Percentiles rank a stretch among this genome's conserved stretches.
Evolutionary conservation across 1,284 basidiomycete species (phyloP).

Genomic region (Meira miltonrushii): DNA sequence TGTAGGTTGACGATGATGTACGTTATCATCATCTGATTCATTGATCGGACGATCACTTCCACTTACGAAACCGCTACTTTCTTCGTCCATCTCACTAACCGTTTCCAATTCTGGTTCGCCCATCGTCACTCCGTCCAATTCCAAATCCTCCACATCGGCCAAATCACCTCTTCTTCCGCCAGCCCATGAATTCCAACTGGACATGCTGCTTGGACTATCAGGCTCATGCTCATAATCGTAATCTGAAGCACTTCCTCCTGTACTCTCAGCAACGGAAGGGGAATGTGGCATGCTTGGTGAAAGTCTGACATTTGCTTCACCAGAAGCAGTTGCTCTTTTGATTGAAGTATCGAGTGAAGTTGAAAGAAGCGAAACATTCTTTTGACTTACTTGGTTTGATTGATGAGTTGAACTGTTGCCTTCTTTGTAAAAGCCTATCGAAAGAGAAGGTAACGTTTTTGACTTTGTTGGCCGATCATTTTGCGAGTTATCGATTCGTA

Average conservation of each 20-base stretch:
- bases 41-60: constrained; percentile 8
- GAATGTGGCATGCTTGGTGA: background rate
- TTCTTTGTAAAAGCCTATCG: too few species aligned
- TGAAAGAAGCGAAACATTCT: too few species aligned
- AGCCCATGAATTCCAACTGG: constrained; percentile 34
- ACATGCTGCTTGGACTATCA: constrained; percentile 40
- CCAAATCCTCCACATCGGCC: constrained; percentile 47
- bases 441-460: too few species aligned
- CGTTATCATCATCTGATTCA: constrained; percentile 5
- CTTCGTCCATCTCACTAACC: constrained; percentile 43
- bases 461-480: too few species aligned
- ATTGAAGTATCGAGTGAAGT: too few species aligned
- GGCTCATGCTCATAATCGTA: constrained; percentile 16
- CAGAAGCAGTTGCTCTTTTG: too few species aligned
- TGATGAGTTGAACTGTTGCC: too few species aligned
- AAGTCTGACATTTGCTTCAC: too few species aligned
- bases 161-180: constrained; percentile 35
- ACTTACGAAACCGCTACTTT: constrained; percentile 25
- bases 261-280: background rate
- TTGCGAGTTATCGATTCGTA: too few species aligned
- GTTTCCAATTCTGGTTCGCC: constrained; percentile 42
- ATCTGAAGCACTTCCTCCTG: constrained; percentile 7
- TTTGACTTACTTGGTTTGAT: too few species aligned
- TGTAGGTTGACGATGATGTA: background rate
- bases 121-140: constrained; percentile 20